Evolutionary conservation across 1,139 yeast species (phyloP).

Genomic region (Zygoascus sp.): DNA sequence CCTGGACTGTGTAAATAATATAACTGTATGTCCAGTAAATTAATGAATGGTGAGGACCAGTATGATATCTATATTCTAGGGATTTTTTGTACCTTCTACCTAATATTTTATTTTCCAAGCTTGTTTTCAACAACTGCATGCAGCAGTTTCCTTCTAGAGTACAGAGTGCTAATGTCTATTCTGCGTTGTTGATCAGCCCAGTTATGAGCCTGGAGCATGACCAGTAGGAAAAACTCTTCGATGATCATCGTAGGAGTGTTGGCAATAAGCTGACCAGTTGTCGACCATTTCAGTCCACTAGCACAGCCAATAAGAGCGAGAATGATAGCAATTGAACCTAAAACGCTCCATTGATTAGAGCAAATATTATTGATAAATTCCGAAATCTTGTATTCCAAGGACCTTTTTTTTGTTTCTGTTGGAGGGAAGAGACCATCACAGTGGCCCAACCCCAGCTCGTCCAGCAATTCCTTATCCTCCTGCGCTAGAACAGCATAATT

Average conservation of each 20-base stretch:
- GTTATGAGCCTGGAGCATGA: conserved; percentile 1
- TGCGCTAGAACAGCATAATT: neutral
- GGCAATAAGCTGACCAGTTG: neutral
- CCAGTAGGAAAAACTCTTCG: conserved; percentile 2
- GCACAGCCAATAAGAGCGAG: conserved; percentile 4
- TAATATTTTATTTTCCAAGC: too few species aligned
- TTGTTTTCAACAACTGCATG: neutral
- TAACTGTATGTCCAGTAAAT: neutral
- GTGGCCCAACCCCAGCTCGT: neutral
- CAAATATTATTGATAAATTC: neutral
- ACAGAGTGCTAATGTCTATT: neutral
- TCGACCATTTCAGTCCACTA: conserved; percentile 3
- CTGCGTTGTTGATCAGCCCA: conserved; percentile 1
- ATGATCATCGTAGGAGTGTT: conserved; percentile 6
- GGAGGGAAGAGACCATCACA: neutral
- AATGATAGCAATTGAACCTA: neutral
- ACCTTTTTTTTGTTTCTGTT: neutral
- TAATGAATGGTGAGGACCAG: too few species aligned
- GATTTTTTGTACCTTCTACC: too few species aligned
- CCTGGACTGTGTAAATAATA: neutral
- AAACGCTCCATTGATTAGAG: conserved; percentile 5
- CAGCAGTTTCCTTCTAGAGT: neutral
- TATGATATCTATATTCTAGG: too few species aligned
- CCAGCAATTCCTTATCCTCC: conserved; percentile 5
- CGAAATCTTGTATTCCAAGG: neutral